Conservation (phyloP, 129 eudicot species). For the Flaveria bidentis region DNA sequence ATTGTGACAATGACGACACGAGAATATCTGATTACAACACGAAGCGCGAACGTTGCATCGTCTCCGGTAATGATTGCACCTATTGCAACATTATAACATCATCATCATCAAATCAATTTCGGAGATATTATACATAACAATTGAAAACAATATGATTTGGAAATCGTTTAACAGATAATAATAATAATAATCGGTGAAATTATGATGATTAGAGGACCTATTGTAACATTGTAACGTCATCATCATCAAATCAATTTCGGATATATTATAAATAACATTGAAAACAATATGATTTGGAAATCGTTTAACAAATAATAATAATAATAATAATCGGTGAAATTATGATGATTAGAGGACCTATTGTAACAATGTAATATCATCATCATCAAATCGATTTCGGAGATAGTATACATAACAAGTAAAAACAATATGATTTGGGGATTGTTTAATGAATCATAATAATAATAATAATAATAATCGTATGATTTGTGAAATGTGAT, state of each 20-base stretch:
- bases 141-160: too few relatives aligned
- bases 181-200: background rate
- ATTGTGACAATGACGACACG: constrained; percentile 95
- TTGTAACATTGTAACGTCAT: background rate
- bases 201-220: background rate
- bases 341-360: background rate
- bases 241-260: background rate
- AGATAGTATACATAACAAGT: background rate
- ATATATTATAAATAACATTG: background rate
- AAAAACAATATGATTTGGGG: background rate
- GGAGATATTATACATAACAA: background rate
- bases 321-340: background rate
- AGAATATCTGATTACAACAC: constrained; percentile 71
- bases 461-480: too few relatives aligned
- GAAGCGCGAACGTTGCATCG: constrained; percentile 87
- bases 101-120: background rate
- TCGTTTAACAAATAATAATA: background rate
- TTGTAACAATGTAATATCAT: background rate
- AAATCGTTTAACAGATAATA: too few relatives aligned
- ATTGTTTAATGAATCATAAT: background rate
- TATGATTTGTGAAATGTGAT: background rate
- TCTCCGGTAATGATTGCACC: constrained; percentile 86
- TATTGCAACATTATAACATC: constrained; percentile 7
- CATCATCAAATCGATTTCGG: background rate
- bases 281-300: background rate